Conservation (phyloP, 2,329 filamentous ascomycete genomes). For the Aspergillus aculeatus region DNA sequence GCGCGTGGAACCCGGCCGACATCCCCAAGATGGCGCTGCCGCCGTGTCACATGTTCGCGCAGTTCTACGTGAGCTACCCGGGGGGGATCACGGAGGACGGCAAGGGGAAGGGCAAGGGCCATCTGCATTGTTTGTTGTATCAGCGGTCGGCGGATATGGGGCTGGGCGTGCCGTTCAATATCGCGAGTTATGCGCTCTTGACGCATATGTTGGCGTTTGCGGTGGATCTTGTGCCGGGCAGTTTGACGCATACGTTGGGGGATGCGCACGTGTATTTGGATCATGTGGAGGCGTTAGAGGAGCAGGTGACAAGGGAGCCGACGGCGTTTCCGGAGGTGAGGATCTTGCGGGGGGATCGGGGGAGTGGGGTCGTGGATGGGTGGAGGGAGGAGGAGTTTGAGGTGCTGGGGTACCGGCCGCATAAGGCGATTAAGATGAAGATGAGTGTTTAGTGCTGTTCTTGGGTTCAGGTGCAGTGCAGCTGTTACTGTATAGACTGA, state of each 20-base stretch:
- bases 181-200: constrained; percentile 87
- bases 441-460: constrained; percentile 72
- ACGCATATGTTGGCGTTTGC: constrained; percentile 94
- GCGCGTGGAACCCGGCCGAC: constrained; percentile 90
- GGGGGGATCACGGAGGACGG: constrained; percentile 20
- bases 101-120: constrained; percentile 53
- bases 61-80: constrained; percentile 86
- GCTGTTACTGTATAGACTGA: no score
- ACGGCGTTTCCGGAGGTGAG: constrained; percentile 75
- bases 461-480: no score
- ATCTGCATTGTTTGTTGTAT: constrained; percentile 84
- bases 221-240: constrained; percentile 79
- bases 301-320: constrained; percentile 78
- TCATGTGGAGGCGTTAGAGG: constrained; percentile 81
- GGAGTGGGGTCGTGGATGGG: constrained; percentile 85
- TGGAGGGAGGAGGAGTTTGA: constrained; percentile 88
- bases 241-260: constrained; percentile 91
- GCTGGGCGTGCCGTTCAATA: constrained; percentile 95
- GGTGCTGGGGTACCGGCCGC: constrained; percentile 83
- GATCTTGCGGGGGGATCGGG: constrained; percentile 66
- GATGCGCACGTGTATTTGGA: constrained; percentile 97
- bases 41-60: constrained; percentile 96
- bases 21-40: constrained; percentile 85
- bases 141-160: constrained; percentile 97
- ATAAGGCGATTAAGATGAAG: constrained; percentile 94